These are phyloP conservation scores for Mucor indicus DNA, from an alignment of 371 early-diverging fungal genomes.

Conservation along the genomic window DNA sequence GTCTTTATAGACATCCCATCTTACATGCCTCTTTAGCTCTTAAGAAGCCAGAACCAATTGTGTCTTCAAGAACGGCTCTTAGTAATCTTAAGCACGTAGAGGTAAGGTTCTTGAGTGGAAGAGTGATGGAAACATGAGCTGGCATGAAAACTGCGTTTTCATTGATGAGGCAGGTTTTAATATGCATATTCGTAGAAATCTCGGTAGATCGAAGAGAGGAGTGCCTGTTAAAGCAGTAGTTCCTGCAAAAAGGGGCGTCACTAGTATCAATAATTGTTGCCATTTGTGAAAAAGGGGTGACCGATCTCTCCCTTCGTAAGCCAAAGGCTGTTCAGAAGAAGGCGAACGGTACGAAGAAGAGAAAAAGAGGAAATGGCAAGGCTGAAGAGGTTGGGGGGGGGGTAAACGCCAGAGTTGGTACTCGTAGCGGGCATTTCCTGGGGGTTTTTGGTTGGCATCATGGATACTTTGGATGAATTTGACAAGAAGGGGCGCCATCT, in stretches of 20 bases:
- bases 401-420: slow-evolving; percentile 15
- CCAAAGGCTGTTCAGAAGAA: slow-evolving; percentile 8
- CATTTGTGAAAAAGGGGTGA: slow-evolving; percentile 9
- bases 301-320: too few relatives aligned
- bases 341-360: slow-evolving; percentile 1
- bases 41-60: slow-evolving; percentile 1
- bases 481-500: slow-evolving; percentile 8
- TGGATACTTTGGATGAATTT: slow-evolving; percentile 12
- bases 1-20: slow-evolving; percentile 4
- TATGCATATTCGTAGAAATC: slow-evolving; percentile 1
- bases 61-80: background rate
- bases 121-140: slow-evolving; percentile 1
- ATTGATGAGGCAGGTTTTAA: slow-evolving; percentile 14
- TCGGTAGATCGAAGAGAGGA: background rate
- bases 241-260: slow-evolving; percentile 4
- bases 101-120: slow-evolving; percentile 5
- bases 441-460: slow-evolving; percentile 5
- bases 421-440: slow-evolving; percentile 12
- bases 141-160: slow-evolving; percentile 6
- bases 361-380: slow-evolving; percentile 2
- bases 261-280: slow-evolving; percentile 6
- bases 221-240: background rate
- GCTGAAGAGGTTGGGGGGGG: background rate
- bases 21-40: background rate
- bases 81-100: background rate